These are phyloP conservation scores for Juncus inflexus DNA, from an alignment of 176 grass and related monocot genomes.

Conservation along the genomic window DNA sequence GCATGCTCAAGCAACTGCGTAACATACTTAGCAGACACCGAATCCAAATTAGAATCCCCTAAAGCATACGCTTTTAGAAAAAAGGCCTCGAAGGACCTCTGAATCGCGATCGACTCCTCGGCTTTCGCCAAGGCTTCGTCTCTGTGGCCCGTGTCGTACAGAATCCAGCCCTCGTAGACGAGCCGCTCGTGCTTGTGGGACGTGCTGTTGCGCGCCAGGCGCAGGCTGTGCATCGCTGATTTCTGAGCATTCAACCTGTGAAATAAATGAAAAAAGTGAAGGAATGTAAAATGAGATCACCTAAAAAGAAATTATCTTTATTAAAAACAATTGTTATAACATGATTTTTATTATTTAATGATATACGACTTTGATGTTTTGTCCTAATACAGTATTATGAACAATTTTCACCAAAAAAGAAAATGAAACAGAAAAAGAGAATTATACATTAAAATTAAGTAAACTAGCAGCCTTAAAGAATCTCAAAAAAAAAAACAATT, in stretches of 20 bases:
- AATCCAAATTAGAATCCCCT: constrained; percentile 67
- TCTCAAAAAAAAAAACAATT: too few relatives aligned
- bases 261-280: too few relatives aligned
- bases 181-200: constrained; percentile 63
- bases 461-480: too few relatives aligned
- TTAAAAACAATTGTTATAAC: too few relatives aligned
- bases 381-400: too few relatives aligned
- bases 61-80: constrained; percentile 90
- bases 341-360: too few relatives aligned
- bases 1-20: constrained; percentile 80
- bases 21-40: constrained; percentile 51
- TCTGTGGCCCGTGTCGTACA: constrained; percentile 82
- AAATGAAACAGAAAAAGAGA: too few relatives aligned
- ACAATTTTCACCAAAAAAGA: too few relatives aligned
- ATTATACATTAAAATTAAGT: too few relatives aligned
- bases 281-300: too few relatives aligned
- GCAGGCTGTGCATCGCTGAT: constrained; percentile 74
- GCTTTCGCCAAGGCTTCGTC: constrained; percentile 84
- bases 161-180: constrained; percentile 94
- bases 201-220: constrained; percentile 65
- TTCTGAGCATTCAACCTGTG: constrained; percentile 85
- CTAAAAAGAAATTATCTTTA: too few relatives aligned
- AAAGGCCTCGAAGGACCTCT: constrained; percentile 94
- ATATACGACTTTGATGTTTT: too few relatives aligned
- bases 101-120: constrained; percentile 63